phyloP scores from a whole-genome alignment of 2,329 filamentous ascomycete genomes.

The Exserohilum turcica region DNA sequence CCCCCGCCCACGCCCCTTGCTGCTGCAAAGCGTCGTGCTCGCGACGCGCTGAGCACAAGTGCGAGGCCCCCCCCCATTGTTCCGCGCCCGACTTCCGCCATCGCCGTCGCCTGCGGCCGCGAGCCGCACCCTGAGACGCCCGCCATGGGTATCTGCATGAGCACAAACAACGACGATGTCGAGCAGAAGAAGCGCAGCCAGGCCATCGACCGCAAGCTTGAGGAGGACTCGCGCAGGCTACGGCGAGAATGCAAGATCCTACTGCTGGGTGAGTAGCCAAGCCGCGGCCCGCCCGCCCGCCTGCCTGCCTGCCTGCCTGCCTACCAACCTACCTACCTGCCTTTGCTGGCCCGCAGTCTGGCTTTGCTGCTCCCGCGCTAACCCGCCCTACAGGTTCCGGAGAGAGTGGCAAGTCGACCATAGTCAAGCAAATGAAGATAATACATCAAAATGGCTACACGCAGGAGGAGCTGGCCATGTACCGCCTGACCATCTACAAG shows the following conservation, averaged over 20 bases:
- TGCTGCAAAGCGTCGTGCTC: constrained; percentile 36
- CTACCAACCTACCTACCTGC: too few relatives aligned
- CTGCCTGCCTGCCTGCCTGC: too few relatives aligned
- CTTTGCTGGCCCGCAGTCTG: not conserved
- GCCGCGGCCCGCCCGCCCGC: not conserved
- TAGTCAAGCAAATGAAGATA: constrained; percentile 99
- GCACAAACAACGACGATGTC: constrained; percentile 80
- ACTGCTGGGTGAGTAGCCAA: constrained; percentile 73
- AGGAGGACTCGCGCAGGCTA: constrained; percentile 91
- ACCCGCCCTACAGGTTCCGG: constrained; percentile 73
- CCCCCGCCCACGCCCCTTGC: constrained; percentile 14
- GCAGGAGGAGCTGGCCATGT: constrained; percentile 89
- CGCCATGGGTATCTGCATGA: constrained; percentile 93
- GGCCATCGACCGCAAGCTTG: constrained; percentile 89
- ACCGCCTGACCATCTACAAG: constrained; percentile 96
- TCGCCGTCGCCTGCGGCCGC: constrained; percentile 38
- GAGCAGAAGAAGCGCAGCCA: constrained; percentile 97
- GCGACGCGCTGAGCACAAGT: too few relatives aligned
- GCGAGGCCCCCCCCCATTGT: too few relatives aligned
- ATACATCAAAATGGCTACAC: constrained; percentile 98
- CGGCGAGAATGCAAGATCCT: constrained; percentile 99
- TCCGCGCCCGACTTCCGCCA: constrained; percentile 16
- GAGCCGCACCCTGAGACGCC: constrained; percentile 33
- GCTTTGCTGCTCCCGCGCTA: constrained; percentile 26
- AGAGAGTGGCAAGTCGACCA: constrained; percentile 98